Evolutionary conservation across 176 grass and related monocot genomes (phyloP).

Genomic region (Oryza meyeriana): DNA sequence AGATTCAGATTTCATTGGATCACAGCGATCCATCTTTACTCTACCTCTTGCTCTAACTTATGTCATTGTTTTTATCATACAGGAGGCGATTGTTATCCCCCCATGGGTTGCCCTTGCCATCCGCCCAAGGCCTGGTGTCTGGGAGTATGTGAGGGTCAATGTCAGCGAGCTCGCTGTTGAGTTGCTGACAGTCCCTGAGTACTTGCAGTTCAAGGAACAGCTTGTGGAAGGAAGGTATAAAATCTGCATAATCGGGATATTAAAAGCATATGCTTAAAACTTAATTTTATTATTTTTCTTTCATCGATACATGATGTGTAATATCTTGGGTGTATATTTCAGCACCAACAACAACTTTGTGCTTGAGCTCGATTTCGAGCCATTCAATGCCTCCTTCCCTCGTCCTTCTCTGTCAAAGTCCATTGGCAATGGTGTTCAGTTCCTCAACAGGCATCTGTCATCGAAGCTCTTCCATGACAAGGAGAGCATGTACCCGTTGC

Average conservation of each 20-base stretch:
- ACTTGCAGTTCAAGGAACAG: slow-evolving; percentile 98
- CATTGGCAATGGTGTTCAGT: slow-evolving; percentile 99
- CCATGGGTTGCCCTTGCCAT: slow-evolving; percentile 94
- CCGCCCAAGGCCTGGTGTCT: slow-evolving; percentile 90
- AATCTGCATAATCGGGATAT: slow-evolving; percentile 1
- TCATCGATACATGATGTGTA: neutral
- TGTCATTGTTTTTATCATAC: neutral
- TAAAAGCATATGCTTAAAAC: neutral
- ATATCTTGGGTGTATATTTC: slow-evolving; percentile 10
- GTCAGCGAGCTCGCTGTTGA: slow-evolving; percentile 89
- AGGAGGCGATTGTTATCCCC: slow-evolving; percentile 89
- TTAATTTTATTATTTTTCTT: neutral
- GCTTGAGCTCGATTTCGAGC: slow-evolving; percentile 96
- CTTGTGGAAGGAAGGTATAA: slow-evolving; percentile 76
- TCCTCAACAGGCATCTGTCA: slow-evolving; percentile 95
- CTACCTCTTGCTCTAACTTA: neutral
- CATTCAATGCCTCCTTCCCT: slow-evolving; percentile 96
- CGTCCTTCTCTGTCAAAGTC: slow-evolving; percentile 91
- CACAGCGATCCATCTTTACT: neutral
- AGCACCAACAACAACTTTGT: slow-evolving; percentile 66
- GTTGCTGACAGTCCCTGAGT: slow-evolving; percentile 85
- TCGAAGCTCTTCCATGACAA: slow-evolving; percentile 96
- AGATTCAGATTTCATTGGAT: neutral
- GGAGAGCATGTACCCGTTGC: slow-evolving; percentile 94
- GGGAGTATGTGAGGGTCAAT: slow-evolving; percentile 85